Percentiles rank a stretch among this genome's conserved stretches.
Conservation (phyloP, 2,329 filamentous ascomycete species). For the Xylaria polymorpha region DNA sequence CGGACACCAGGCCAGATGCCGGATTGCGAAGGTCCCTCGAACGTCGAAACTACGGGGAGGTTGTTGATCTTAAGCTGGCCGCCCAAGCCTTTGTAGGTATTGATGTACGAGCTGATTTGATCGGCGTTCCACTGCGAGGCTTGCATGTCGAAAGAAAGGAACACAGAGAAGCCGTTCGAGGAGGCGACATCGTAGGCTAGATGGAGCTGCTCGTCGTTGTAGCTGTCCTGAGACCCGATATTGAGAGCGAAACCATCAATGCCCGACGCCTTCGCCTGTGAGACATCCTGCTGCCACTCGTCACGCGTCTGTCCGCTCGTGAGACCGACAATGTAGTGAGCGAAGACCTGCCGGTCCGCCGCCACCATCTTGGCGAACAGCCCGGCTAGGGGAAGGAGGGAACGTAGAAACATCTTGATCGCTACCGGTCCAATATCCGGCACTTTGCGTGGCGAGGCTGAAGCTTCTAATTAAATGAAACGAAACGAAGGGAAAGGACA, state of each 20-base stretch:
- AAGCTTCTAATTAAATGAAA: background rate
- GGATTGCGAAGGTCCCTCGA: constrained; percentile 59
- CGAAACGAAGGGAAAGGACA: background rate
- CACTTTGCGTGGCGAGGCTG: background rate
- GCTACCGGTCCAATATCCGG: background rate
- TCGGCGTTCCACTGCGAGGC: constrained; percentile 47
- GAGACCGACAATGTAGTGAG: constrained; percentile 48
- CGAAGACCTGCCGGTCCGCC: constrained; percentile 43
- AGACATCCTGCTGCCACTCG: constrained; percentile 47
- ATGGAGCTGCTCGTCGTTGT: constrained; percentile 45
- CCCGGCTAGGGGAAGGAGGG: constrained; percentile 31
- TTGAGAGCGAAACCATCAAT: constrained; percentile 50
- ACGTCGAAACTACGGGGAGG: constrained; percentile 62
- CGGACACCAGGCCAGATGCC: constrained; percentile 58
- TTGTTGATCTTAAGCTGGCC: constrained; percentile 57
- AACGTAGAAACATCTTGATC: constrained; percentile 40
- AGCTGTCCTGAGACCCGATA: constrained; percentile 42
- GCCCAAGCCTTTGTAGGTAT: constrained; percentile 51
- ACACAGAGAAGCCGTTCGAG: constrained; percentile 50
- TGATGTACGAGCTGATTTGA: constrained; percentile 50
- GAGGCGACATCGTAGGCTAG: constrained; percentile 51
- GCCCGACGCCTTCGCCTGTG: constrained; percentile 43
- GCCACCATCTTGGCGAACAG: constrained; percentile 38
- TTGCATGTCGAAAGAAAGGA: constrained; percentile 53
- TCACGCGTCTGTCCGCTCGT: constrained; percentile 44